These are phyloP conservation scores for Arbutus unedo DNA, from an alignment of 148 eudicot genomes.

Conservation along the genomic window DNA sequence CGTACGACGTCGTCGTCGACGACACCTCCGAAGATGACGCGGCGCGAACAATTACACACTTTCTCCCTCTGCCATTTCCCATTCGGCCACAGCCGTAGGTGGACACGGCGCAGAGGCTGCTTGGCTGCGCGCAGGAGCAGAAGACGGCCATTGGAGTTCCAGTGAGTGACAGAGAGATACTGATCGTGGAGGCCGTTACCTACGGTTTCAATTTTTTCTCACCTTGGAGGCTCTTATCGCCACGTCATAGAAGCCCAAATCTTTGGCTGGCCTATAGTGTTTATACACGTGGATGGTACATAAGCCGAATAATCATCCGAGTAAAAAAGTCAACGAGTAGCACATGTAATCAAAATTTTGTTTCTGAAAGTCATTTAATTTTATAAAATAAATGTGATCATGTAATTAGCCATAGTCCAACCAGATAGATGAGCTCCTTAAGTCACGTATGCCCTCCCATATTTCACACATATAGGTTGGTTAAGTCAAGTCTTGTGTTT, in stretches of 20 bases:
- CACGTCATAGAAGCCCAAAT: slow-evolving; percentile 7
- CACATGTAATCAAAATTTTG: too few species aligned
- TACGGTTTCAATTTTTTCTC: neutral
- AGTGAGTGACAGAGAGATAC: neutral
- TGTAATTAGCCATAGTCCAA: too few species aligned
- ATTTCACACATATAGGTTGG: too few species aligned
- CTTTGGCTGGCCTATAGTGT: neutral
- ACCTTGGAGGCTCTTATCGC: neutral
- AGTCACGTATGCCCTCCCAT: too few species aligned
- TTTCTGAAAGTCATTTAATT: too few species aligned
- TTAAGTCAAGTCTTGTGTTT: too few species aligned
- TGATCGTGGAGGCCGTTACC: neutral
- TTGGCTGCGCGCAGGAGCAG: slow-evolving; percentile 5
- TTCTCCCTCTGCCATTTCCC: neutral
- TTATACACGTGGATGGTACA: slow-evolving; percentile 6
- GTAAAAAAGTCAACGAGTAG: too few species aligned
- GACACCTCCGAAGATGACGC: neutral
- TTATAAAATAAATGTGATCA: too few species aligned
- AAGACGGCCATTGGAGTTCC: slow-evolving; percentile 8
- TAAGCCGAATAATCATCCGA: neutral
- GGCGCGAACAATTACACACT: neutral
- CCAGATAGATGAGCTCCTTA: too few species aligned
- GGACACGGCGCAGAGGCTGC: neutral
- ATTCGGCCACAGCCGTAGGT: neutral
- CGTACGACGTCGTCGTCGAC: slow-evolving; percentile 23